A percentile compares a stretch with the other conserved stretches of the same genome.
These are phyloP conservation scores for Cordyceps militaris DNA, from an alignment of 2,329 filamentous ascomycete species.

Conservation along the genomic window DNA sequence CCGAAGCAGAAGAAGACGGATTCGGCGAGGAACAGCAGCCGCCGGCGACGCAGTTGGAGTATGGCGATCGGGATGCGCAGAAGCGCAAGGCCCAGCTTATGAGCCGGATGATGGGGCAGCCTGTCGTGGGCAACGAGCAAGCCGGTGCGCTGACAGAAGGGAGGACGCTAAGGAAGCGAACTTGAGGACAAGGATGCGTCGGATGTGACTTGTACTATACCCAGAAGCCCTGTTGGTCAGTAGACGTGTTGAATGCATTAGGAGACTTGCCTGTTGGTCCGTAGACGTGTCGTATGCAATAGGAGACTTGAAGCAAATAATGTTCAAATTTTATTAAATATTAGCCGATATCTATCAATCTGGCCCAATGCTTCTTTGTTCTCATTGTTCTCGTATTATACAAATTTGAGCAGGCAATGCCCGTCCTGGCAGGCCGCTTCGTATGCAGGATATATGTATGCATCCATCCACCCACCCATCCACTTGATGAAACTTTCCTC, in stretches of 20 bases:
- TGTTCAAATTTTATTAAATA: not conserved
- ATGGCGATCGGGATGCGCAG: constrained; percentile 43
- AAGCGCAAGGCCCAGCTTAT: constrained; percentile 37
- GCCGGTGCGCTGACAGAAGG: not conserved
- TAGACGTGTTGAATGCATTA: too few relatives aligned
- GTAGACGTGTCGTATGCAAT: not conserved
- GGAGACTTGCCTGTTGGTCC: not conserved
- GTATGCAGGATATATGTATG: constrained; percentile 2
- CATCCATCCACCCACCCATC: not conserved
- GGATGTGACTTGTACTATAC: not conserved
- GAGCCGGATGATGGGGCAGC: constrained; percentile 34
- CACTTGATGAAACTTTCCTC: not conserved
- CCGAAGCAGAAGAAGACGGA: constrained; percentile 19
- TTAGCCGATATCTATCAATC: constrained; percentile 4
- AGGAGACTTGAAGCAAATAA: too few relatives aligned
- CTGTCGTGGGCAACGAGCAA: not conserved
- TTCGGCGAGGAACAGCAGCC: constrained; percentile 27
- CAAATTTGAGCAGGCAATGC: not conserved
- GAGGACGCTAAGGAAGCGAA: constrained; percentile 5
- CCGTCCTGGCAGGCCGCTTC: not conserved
- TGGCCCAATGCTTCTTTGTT: constrained; percentile 6
- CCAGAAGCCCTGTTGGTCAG: not conserved
- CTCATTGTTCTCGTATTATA: constrained; percentile 8
- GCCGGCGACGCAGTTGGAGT: constrained; percentile 46
- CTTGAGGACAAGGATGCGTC: not conserved